A percentile compares a stretch with the other conserved stretches of the same genome.
Conservation (phyloP, 768 basidiomycete species). For the Boletus insuetus region DNA sequence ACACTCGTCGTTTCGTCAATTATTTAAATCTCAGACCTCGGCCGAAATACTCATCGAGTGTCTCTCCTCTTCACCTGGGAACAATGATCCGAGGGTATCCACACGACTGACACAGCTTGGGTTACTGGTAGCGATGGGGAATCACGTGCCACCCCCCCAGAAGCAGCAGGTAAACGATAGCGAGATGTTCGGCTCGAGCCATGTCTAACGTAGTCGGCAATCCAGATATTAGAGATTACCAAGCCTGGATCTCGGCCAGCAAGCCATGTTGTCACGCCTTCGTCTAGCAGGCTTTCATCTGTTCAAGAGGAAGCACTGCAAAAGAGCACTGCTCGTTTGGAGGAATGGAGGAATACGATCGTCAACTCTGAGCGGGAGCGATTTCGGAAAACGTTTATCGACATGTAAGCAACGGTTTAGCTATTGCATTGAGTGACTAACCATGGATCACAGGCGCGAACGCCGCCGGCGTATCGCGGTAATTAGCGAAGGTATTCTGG, state of each 20-base stretch:
- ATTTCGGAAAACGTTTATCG: slow-evolving; percentile 66
- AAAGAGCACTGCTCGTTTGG: slow-evolving; percentile 60
- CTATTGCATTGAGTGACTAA: neutral
- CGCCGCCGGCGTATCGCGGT: slow-evolving; percentile 64
- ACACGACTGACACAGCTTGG: slow-evolving; percentile 74
- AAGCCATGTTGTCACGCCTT: neutral
- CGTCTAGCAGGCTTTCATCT: slow-evolving; percentile 15
- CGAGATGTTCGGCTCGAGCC: neutral
- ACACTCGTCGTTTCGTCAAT: slow-evolving; percentile 61
- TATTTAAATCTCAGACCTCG: slow-evolving; percentile 70
- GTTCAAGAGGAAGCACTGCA: slow-evolving; percentile 43
- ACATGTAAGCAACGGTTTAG: slow-evolving; percentile 46
- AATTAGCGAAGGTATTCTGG: slow-evolving; percentile 57
- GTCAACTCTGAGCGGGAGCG: slow-evolving; percentile 68
- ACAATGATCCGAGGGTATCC: slow-evolving; percentile 34
- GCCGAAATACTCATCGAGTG: slow-evolving; percentile 66
- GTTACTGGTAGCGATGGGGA: slow-evolving; percentile 63
- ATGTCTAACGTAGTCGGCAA: neutral
- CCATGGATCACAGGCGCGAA: slow-evolving; percentile 55
- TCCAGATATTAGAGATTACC: slow-evolving; percentile 57
- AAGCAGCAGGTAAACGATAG: slow-evolving; percentile 63
- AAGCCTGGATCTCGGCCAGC: slow-evolving; percentile 31
- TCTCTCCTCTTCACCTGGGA: slow-evolving; percentile 45
- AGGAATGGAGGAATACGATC: slow-evolving; percentile 73
- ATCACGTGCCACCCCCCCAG: slow-evolving; percentile 57